Conservation (phyloP, 345 rosid genomes). For the Salix purpurea region DNA sequence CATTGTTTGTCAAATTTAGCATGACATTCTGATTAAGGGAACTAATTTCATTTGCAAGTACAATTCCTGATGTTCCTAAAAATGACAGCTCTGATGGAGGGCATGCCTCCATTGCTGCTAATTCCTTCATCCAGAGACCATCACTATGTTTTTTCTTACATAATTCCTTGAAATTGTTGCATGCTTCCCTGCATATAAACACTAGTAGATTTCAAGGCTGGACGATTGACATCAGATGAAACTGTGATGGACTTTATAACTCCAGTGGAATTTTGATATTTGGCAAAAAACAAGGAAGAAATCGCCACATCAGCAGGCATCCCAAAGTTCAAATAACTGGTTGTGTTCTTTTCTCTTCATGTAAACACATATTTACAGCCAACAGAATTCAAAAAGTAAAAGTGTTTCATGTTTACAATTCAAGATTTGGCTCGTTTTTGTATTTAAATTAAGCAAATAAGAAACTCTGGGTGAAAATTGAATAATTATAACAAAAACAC, state of each 20-base stretch:
- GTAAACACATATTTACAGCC: neutral
- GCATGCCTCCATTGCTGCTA: conserved; percentile 74
- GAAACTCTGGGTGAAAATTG: neutral
- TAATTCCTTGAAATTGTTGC: conserved; percentile 65
- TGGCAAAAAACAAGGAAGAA: neutral
- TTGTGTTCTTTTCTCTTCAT: neutral
- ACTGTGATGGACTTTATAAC: neutral
- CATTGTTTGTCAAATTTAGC: conserved; percentile 18
- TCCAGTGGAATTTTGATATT: neutral
- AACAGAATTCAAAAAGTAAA: neutral
- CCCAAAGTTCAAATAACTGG: neutral
- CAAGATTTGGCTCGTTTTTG: neutral
- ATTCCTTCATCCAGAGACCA: conserved; percentile 77
- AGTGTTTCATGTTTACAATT: neutral
- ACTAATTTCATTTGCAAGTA: conserved; percentile 51
- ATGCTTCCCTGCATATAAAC: conserved; percentile 54
- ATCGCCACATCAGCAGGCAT: neutral
- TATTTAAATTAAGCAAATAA: neutral
- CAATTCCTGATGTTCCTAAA: conserved; percentile 56
- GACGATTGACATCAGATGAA: neutral
- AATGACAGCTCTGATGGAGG: conserved; percentile 49
- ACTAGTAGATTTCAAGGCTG: conserved; percentile 2
- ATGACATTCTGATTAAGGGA: conserved; percentile 23
- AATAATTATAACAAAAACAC: neutral
- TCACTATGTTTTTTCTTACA: conserved; percentile 70